A percentile compares a stretch with the other conserved stretches of the same genome.
Evolutionary conservation across 2,329 filamentous ascomycete genomes (phyloP).

Genomic region (Beauveria scarabaeidicola): DNA sequence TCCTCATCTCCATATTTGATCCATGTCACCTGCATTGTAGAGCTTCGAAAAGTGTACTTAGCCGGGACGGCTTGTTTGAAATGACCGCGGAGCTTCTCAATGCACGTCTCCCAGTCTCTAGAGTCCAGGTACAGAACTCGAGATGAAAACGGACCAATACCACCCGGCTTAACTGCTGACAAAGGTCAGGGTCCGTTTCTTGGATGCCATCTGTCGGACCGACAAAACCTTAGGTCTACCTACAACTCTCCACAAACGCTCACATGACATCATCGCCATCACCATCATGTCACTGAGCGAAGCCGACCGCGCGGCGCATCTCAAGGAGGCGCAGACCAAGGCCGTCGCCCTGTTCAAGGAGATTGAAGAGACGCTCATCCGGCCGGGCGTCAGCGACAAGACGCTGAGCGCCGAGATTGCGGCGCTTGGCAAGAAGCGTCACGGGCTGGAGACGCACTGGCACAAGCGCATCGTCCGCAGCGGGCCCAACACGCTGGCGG

Average conservation of each 20-base stretch:
- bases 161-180: not conserved
- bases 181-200: not conserved
- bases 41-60: not conserved
- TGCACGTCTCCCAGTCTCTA: too few relatives aligned
- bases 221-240: not conserved
- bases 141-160: not conserved
- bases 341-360: constrained; percentile 37
- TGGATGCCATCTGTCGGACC: not conserved
- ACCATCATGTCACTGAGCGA: not conserved
- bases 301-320: constrained; percentile 25
- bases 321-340: constrained; percentile 38
- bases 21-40: not conserved
- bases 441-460: constrained; percentile 40
- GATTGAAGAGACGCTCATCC: constrained; percentile 36
- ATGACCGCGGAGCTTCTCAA: too few relatives aligned
- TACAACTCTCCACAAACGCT: not conserved
- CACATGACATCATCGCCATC: not conserved
- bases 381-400: constrained; percentile 39
- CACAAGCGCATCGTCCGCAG: constrained; percentile 43
- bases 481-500: constrained; percentile 39
- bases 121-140: too few relatives aligned
- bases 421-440: constrained; percentile 18
- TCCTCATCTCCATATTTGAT: not conserved
- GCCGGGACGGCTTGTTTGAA: not conserved
- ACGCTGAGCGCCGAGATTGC: constrained; percentile 38